Conservation (phyloP, 1,284 basidiomycete species). For the Irpex sp. region DNA sequence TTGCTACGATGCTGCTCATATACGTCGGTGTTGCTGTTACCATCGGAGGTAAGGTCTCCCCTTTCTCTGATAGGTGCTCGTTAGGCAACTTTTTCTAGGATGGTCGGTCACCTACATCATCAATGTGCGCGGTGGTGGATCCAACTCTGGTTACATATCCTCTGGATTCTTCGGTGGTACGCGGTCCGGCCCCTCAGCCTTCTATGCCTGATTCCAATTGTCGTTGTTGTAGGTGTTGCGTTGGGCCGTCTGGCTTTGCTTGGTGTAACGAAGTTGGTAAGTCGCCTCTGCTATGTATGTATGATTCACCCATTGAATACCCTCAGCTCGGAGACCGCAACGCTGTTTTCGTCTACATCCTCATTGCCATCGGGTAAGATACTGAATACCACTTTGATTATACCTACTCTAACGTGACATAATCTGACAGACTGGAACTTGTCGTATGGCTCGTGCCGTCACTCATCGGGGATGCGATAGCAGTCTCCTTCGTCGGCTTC, state of each 20-base stretch:
- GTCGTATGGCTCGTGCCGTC: slow-evolving; percentile 57
- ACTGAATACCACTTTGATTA: neutral
- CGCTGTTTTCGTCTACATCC: slow-evolving; percentile 36
- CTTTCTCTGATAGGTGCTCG: neutral
- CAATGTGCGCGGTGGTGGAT: slow-evolving; percentile 40
- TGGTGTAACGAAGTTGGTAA: slow-evolving; percentile 45
- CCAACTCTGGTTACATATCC: slow-evolving; percentile 47
- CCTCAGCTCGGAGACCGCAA: slow-evolving; percentile 32
- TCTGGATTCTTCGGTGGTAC: slow-evolving; percentile 48
- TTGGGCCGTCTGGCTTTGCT: slow-evolving; percentile 42
- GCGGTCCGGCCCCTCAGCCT: neutral
- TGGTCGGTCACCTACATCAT: slow-evolving; percentile 53
- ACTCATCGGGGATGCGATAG: slow-evolving; percentile 46
- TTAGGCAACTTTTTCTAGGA: slow-evolving; percentile 24
- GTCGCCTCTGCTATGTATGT: neutral
- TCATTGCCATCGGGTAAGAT: slow-evolving; percentile 32
- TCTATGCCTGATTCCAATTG: neutral
- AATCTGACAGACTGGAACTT: slow-evolving; percentile 40
- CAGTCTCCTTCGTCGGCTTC: slow-evolving; percentile 53
- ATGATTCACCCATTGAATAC: neutral
- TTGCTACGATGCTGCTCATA: slow-evolving; percentile 41
- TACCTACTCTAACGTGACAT: neutral
- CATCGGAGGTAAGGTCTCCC: slow-evolving; percentile 35
- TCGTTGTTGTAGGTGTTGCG: slow-evolving; percentile 32
- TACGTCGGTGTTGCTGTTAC: slow-evolving; percentile 48